Evolutionary conservation across 345 rosid species (phyloP), one percentile per base, ranked within the genome.

Genomic region (Hibiscus mutabilis): DNA sequence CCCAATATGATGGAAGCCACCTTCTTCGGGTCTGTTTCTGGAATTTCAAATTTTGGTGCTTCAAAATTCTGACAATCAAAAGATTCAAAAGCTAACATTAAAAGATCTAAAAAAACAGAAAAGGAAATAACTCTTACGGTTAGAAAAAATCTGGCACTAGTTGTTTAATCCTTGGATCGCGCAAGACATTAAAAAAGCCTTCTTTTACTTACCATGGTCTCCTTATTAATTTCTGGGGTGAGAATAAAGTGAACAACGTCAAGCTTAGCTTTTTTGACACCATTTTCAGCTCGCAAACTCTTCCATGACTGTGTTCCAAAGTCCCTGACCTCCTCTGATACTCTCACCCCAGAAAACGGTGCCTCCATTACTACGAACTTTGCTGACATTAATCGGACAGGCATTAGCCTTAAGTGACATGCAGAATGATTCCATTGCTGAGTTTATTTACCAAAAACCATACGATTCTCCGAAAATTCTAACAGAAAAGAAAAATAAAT

Each of bases 1-100:
- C 98, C 96, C 79, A 92, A 77, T 80, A 90, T 88, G 83, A 92
- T 88, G 3, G 98, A 83, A 60, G 91, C 98, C 44, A 90, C 90
- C 49, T 83, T 87, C 69, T 83, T 85, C 0, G 96, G 96, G 71
- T 90, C 96, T 46, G 91, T 90, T 66, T 58, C 74, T 35, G 82
- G 76, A 47, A 79, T 78, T 76, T 79, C 87, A 59, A 85, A 51
- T 13, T 70, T 11, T 31, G 88, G 82, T 59, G 68, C 77, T 75
- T 83, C 85, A 73, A 82, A 79, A 58, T 75, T 37, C 69, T 69
- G 47, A 75, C 33, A 60, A 61, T 44, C 67, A 66, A 47, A 46
- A 22, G 58, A 69, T 19, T 70, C 73, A 69, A n/a, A 61, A 49
- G 55, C 46, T 14, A 42, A 42, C 46, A 42, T 42, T 42, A 42